These are phyloP conservation scores for Neofusicoccum kwambonambiense DNA, from an alignment of 2,329 filamentous ascomycete genomes.

Conservation along the genomic window DNA sequence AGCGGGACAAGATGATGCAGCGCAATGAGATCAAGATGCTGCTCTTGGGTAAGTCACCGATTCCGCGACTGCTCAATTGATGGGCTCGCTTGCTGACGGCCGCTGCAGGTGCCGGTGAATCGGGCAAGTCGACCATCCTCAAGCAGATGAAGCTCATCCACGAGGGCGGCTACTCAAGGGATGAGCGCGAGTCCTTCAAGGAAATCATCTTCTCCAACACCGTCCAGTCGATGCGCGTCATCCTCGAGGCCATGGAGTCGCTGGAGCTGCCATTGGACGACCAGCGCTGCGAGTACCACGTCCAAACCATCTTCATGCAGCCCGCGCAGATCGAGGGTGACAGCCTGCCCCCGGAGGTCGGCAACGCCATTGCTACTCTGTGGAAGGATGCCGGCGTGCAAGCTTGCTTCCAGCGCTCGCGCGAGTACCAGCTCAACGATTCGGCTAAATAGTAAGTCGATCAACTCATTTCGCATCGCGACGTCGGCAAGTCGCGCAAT, in stretches of 20 bases:
- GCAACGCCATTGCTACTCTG: conserved; percentile 84
- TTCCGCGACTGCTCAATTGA: conserved; percentile 15
- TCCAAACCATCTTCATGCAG: conserved; percentile 98
- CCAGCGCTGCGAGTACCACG: conserved; percentile 91
- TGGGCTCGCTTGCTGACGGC: conserved; percentile 20
- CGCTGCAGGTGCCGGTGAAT: conserved; percentile 85
- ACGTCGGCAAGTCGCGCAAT: background rate
- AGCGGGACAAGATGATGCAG: conserved; percentile 97
- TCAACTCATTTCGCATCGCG: background rate
- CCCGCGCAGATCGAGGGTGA: conserved; percentile 95
- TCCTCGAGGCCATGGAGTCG: conserved; percentile 68
- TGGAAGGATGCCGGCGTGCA: conserved; percentile 94
- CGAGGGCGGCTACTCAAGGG: conserved; percentile 96
- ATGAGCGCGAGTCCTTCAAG: conserved; percentile 70
- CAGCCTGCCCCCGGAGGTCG: conserved; percentile 89
- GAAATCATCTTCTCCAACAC: conserved; percentile 73
- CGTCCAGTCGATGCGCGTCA: conserved; percentile 69
- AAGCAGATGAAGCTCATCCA: conserved; percentile 99
- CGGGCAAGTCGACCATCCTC: conserved; percentile 88
- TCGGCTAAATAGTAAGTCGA: conserved; percentile 85
- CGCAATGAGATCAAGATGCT: conserved; percentile 99
- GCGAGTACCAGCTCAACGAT: conserved; percentile 95
- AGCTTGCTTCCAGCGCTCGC: conserved; percentile 90
- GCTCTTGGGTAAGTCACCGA: conserved; percentile 72
- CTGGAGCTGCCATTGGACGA: conserved; percentile 81